Evolutionary conservation across 2,329 filamentous ascomycete genomes (phyloP).

Genomic region (Falciphora oryzae): DNA sequence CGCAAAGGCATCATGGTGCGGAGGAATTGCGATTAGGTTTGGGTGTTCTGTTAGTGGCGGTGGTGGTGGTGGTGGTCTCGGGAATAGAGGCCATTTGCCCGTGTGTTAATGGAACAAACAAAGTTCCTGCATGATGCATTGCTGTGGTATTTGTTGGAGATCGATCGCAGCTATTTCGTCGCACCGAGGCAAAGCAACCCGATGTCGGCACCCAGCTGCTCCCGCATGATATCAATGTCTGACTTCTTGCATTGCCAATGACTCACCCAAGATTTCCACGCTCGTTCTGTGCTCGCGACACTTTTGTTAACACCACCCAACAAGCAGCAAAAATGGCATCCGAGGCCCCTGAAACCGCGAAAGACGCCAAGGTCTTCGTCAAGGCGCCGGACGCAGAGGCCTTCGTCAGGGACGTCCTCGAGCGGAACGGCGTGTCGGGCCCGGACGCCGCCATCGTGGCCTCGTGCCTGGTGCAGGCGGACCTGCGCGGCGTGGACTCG

Average conservation of each 20-base stretch:
- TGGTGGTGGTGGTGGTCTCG: neutral
- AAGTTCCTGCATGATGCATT: too few species aligned
- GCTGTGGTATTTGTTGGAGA: too few species aligned
- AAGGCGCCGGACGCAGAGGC: slow-evolving; percentile 5
- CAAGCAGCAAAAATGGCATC: slow-evolving; percentile 6
- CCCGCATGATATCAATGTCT: neutral
- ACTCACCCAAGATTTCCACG: neutral
- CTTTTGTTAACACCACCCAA: too few species aligned
- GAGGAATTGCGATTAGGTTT: neutral
- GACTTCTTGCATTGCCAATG: neutral
- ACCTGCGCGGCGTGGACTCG: slow-evolving; percentile 22
- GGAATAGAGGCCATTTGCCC: neutral
- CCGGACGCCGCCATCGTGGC: slow-evolving; percentile 16
- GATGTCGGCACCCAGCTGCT: neutral
- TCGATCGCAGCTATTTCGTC: neutral
- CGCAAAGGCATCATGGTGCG: neutral
- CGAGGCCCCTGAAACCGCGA: neutral
- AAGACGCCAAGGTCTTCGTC: slow-evolving; percentile 2
- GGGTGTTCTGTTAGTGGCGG: neutral
- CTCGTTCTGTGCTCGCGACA: neutral
- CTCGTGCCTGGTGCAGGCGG: slow-evolving; percentile 19
- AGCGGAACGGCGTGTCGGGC: slow-evolving; percentile 20
- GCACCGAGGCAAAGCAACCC: too few species aligned
- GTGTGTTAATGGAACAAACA: too few species aligned
- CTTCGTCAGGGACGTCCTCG: slow-evolving; percentile 7